Evolutionary conservation across 768 basidiomycete species (phyloP).

Genomic region (Pleurotus tuber-regium): DNA sequence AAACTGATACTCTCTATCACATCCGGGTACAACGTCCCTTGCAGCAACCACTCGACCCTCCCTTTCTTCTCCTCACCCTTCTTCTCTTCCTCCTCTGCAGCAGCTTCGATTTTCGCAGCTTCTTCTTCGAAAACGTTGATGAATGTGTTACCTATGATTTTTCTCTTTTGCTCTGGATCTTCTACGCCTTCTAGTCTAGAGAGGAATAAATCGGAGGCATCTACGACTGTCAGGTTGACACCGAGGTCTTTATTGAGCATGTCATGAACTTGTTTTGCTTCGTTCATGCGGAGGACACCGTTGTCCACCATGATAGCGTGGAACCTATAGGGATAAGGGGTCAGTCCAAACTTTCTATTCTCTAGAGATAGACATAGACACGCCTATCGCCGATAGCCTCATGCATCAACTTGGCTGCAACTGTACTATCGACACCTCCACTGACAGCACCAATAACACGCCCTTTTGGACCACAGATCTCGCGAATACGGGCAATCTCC

Average conservation of each 20-base stretch:
- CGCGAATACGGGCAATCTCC: constrained; percentile 89
- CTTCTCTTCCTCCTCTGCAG: constrained; percentile 69
- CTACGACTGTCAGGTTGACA: constrained; percentile 93
- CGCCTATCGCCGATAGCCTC: constrained; percentile 98
- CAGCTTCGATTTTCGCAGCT: constrained; percentile 83
- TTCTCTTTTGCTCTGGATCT: constrained; percentile 96
- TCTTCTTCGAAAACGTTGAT: constrained; percentile 98
- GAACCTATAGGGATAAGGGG: constrained; percentile 54
- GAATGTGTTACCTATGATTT: constrained; percentile 98
- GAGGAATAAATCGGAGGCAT: constrained; percentile 93
- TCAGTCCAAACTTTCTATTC: constrained; percentile 10
- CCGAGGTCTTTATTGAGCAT: constrained; percentile 94
- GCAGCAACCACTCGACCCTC: constrained; percentile 93
- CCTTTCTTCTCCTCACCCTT: constrained; percentile 76
- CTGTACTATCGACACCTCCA: constrained; percentile 97
- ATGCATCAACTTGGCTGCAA: constrained; percentile 99
- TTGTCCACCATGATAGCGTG: constrained; percentile 99
- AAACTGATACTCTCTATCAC: constrained; percentile 99
- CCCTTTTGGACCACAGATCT: constrained; percentile 91
- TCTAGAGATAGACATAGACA: too few species aligned
- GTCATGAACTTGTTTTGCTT: constrained; percentile 85
- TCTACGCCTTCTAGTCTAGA: constrained; percentile 85
- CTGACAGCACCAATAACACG: constrained; percentile 98
- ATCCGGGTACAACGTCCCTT: constrained; percentile 97
- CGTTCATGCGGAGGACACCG: constrained; percentile 90